Percentiles rank a stretch among this genome's conserved stretches.
Evolutionary conservation across 257 asterid species (phyloP).

Genomic region (Primulina huaijiensis): DNA sequence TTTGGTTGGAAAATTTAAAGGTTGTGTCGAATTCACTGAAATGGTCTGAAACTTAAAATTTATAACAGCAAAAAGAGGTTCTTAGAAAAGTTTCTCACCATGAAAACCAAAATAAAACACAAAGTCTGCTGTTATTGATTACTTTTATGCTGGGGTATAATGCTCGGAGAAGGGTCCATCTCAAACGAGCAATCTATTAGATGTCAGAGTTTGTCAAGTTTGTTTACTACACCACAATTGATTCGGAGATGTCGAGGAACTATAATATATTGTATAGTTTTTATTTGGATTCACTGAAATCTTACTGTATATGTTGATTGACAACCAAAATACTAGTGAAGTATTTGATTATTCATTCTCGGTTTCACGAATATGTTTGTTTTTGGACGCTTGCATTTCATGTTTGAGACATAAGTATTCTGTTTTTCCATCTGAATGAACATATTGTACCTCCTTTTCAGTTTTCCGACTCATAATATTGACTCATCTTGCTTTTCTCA

Average conservation of each 20-base stretch:
- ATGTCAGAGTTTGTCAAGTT: too few species aligned
- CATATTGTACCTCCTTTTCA: slow-evolving; percentile 1
- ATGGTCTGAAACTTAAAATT: neutral
- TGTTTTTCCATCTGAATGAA: neutral
- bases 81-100: neutral
- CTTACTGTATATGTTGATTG: neutral
- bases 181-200: too few species aligned
- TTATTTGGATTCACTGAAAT: neutral
- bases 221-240: too few species aligned
- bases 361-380: neutral
- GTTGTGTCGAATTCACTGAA: neutral
- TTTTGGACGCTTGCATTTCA: neutral
- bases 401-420: neutral
- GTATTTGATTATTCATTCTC: neutral
- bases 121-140: neutral
- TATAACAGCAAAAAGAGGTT: neutral
- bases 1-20: neutral
- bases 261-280: neutral
- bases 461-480: neutral
- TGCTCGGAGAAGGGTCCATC: too few species aligned
- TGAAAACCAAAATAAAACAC: neutral
- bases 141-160: neutral
- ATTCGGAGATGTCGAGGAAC: neutral
- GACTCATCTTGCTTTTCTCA: slow-evolving; percentile 27
- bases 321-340: neutral